Base-by-base conservation (phyloP, 495 filamentous ascomycete species). In the Cercophora samala region DNA sequence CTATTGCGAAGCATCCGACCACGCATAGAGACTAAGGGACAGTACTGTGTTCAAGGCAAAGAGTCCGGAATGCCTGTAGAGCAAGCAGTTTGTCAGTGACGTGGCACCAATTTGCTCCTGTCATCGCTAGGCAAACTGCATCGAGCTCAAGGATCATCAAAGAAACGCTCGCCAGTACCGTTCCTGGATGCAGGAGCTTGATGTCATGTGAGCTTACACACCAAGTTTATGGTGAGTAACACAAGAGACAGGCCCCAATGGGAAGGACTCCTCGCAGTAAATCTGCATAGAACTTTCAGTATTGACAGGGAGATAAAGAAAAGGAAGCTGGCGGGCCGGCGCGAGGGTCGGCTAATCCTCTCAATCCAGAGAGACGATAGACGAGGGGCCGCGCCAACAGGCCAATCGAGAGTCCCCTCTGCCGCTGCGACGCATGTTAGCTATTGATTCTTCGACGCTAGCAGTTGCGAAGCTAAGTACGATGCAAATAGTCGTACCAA, bases 311-410 rank as follows among this genome's bases (percentile, higher is more conserved):
- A 23, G 53, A 56, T 18, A 56, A 56, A 23, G 53, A 21, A 23
- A 19, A 56, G 53, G 53, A 19, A 56, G 5, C 0, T 23, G 53
- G n/a, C 53, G 22, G 53, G n/a, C 18, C 53, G 53, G 22, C n/a
- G 53, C 53, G 22, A 9, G 19, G 53, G 37, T 46, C 37, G 37
- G 37, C 37, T 46, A 56, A 56, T 23, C 22, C 22, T 56, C 53
- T 23, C 53, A 54, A 13, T 13, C 5, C 53, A 56, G 11, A 23
- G 4, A 19, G 18, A 23, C 53, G 53, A 56, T 56, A 56, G 53
- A 56, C 53, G 53, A 56, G n/a, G n/a, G 5, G n/a, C 22, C 53
- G 53, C 53, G 53, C 53, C 53, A 56, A 56, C 53, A 21, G 22
- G 13, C 53, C 53, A 56, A 56, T 56, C 5, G 4, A 21, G 15